Percentiles rank a stretch among this genome's conserved stretches.
Conservation (phyloP, 331 rosid species). For the Arachis monticola region DNA sequence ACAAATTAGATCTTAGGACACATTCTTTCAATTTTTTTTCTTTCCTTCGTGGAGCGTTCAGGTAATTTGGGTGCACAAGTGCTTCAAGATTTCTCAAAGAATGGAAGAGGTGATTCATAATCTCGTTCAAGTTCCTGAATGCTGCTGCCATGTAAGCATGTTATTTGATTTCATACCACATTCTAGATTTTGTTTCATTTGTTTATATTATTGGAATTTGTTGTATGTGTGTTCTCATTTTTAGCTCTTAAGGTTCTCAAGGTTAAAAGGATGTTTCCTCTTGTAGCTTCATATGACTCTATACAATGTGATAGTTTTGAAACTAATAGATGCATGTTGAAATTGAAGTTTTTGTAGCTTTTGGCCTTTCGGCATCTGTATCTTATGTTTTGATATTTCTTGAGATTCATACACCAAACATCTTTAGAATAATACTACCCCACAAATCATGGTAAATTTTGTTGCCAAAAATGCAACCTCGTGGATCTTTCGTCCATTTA, state of each 20-base stretch:
- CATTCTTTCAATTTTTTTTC: slow-evolving; percentile 79
- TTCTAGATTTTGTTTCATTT: slow-evolving; percentile 68
- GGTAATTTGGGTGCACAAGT: slow-evolving; percentile 49
- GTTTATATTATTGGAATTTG: slow-evolving; percentile 63
- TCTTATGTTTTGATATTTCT: slow-evolving; percentile 22
- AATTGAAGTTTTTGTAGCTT: slow-evolving; percentile 38
- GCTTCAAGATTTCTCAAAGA: slow-evolving; percentile 36
- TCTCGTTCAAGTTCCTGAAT: slow-evolving; percentile 56
- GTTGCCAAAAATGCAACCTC: not conserved
- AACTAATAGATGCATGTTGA: slow-evolving; percentile 45
- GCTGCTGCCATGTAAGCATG: slow-evolving; percentile 86
- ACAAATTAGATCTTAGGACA: slow-evolving; percentile 68
- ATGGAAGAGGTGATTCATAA: slow-evolving; percentile 30
- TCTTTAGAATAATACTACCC: slow-evolving; percentile 1
- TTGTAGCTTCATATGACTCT: slow-evolving; percentile 52
- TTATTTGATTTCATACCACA: slow-evolving; percentile 60
- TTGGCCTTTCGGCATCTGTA: slow-evolving; percentile 16
- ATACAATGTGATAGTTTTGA: slow-evolving; percentile 51
- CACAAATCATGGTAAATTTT: slow-evolving; percentile 1
- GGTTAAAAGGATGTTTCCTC: slow-evolving; percentile 54
- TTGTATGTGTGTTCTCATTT: slow-evolving; percentile 56
- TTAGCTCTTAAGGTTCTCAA: slow-evolving; percentile 30
- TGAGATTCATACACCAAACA: slow-evolving; percentile 17
- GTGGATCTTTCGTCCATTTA: slow-evolving; percentile 3
- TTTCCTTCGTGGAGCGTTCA: slow-evolving; percentile 47